phyloP scores from a whole-genome alignment of 2,329 filamentous ascomycete species.

The Exophiala dermatitidis region DNA sequence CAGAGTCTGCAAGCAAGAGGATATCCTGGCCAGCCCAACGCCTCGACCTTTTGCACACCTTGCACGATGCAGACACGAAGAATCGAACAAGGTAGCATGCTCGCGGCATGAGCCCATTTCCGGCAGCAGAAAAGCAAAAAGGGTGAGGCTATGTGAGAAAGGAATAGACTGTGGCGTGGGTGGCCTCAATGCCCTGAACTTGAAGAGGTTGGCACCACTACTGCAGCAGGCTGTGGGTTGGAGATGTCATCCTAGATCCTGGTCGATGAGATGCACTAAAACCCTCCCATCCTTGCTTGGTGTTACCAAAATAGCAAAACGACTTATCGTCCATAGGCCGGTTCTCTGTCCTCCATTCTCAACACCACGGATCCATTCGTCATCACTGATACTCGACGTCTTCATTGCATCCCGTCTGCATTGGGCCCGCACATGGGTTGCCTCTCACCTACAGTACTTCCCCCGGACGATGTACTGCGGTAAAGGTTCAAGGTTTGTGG shows the following conservation, averaged over 20 bases:
- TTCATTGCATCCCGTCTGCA: background rate
- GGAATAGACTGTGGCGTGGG: background rate
- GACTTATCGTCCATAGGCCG: background rate
- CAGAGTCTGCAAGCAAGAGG: no score
- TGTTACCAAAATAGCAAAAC: constrained; percentile 1
- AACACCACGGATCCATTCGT: background rate
- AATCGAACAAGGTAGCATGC: no score
- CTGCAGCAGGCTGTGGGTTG: background rate
- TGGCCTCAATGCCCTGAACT: background rate
- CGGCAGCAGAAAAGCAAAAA: no score
- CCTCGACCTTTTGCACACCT: no score
- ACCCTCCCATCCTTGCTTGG: background rate
- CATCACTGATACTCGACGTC: background rate
- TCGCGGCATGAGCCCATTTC: no score
- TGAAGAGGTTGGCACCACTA: background rate
- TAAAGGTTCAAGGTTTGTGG: background rate
- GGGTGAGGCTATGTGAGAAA: background rate
- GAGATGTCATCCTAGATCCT: background rate
- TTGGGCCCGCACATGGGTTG: background rate
- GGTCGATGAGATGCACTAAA: background rate
- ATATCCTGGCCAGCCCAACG: no score
- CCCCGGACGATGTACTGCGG: background rate
- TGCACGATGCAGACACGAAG: no score
- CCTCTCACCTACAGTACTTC: background rate
- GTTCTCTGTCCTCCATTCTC: background rate